These are phyloP conservation scores for Candida labiduridarum DNA, from an alignment of 1,139 yeast genomes.

Conservation along the genomic window DNA sequence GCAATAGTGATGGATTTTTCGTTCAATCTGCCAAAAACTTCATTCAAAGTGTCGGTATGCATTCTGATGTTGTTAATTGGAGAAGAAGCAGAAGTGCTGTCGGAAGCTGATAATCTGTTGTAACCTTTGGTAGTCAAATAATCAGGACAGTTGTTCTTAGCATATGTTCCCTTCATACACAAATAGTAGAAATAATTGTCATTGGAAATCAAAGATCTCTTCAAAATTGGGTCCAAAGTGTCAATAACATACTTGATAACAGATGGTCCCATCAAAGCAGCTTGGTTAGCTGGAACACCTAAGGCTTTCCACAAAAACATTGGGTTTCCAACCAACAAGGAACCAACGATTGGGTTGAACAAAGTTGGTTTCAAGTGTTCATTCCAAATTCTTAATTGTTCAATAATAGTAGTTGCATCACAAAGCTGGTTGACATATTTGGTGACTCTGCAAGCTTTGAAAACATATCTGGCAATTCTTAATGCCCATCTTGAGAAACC, in stretches of 20 bases:
- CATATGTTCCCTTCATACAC: slow-evolving; percentile 62
- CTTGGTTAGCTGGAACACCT: slow-evolving; percentile 86
- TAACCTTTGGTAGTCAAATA: slow-evolving; percentile 66
- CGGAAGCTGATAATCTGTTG: slow-evolving; percentile 43
- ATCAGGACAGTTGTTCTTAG: slow-evolving; percentile 72
- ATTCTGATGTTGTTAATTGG: slow-evolving; percentile 71
- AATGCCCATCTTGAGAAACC: slow-evolving; percentile 89
- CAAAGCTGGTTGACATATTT: slow-evolving; percentile 58
- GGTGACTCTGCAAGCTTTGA: slow-evolving; percentile 56
- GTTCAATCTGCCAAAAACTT: slow-evolving; percentile 68
- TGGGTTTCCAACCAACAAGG: slow-evolving; percentile 75
- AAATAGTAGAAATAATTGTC: slow-evolving; percentile 83
- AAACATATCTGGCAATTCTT: slow-evolving; percentile 63
- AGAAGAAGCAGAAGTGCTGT: slow-evolving; percentile 20
- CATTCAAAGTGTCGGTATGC: slow-evolving; percentile 79
- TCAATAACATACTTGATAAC: slow-evolving; percentile 72
- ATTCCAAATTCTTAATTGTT: slow-evolving; percentile 68
- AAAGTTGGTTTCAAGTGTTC: slow-evolving; percentile 64
- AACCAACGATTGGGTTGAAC: slow-evolving; percentile 69
- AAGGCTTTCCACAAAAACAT: slow-evolving; percentile 83
- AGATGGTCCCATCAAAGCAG: slow-evolving; percentile 74
- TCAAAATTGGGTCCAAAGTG: slow-evolving; percentile 75
- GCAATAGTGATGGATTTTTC: slow-evolving; percentile 71
- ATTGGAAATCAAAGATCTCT: slow-evolving; percentile 60
- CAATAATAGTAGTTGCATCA: slow-evolving; percentile 56